phyloP scores from a whole-genome alignment of 2,329 filamentous ascomycete genomes.

The Verticillium zaregamsianum region DNA sequence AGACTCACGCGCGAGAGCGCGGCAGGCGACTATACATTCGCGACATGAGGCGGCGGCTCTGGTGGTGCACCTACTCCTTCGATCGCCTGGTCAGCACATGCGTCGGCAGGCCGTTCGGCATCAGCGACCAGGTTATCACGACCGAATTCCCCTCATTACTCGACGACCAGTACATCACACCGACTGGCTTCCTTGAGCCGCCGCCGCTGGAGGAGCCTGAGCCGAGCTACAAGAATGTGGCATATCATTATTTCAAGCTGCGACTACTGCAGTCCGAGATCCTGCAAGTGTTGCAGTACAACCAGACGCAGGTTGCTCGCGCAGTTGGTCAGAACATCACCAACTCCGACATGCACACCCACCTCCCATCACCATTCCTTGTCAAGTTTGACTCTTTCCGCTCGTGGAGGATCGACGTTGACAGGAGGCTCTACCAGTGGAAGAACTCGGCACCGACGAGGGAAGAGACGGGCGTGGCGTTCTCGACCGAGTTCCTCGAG shows the following conservation, averaged over 20 bases:
- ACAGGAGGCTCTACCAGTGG: constrained; percentile 80
- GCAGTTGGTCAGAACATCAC: constrained; percentile 57
- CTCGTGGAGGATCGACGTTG: constrained; percentile 84
- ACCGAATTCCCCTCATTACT: constrained; percentile 88
- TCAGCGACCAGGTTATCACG: constrained; percentile 94
- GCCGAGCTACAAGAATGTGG: constrained; percentile 85
- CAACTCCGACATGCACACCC: constrained; percentile 72
- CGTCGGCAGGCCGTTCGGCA: constrained; percentile 87
- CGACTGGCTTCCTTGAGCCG: constrained; percentile 65
- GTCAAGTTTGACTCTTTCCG: constrained; percentile 80
- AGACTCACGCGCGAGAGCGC: constrained; percentile 39
- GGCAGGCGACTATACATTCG: constrained; percentile 76
- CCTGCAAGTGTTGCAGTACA: constrained; percentile 86
- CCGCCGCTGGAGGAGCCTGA: constrained; percentile 46
- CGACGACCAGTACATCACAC: constrained; percentile 85
- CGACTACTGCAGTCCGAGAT: constrained; percentile 91
- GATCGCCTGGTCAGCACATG: constrained; percentile 94
- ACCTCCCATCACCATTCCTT: constrained; percentile 80
- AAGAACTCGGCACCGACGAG: constrained; percentile 76
- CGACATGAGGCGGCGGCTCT: constrained; percentile 80
- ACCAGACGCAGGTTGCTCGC: constrained; percentile 78
- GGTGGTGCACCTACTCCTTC: constrained; percentile 97
- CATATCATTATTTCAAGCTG: constrained; percentile 88
- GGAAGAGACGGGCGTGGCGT: constrained; percentile 78
- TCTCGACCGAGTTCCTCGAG: constrained; percentile 85